A percentile compares a stretch with the other conserved stretches of the same genome.
phyloP scores from a whole-genome alignment of 139 green algal species.

The Chlamydomonas sphaeroides region DNA sequence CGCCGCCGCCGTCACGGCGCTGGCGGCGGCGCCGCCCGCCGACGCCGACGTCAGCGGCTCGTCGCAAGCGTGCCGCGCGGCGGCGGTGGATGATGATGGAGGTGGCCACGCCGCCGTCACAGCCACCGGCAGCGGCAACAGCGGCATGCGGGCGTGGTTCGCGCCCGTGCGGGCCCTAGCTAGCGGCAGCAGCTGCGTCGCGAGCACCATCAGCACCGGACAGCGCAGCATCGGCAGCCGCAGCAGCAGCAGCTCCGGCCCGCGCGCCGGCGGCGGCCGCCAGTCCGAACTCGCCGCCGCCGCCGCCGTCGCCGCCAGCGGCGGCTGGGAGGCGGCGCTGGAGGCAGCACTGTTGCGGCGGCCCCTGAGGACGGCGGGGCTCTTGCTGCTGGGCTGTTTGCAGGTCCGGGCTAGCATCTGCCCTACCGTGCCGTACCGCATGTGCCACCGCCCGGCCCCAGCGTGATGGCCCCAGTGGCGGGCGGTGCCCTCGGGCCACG shows the following conservation, averaged over 20 bases:
- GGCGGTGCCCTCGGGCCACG: too few species aligned
- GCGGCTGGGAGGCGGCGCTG: neutral
- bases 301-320: too few species aligned
- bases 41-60: neutral
- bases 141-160: neutral
- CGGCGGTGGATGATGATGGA: neutral
- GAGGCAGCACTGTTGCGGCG: neutral
- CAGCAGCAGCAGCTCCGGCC: neutral
- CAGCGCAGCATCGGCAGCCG: too few species aligned
- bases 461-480: too few species aligned
- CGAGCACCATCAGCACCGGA: neutral
- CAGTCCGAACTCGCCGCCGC: too few species aligned
- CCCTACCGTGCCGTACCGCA: neutral
- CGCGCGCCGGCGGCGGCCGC: too few species aligned
- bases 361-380: neutral
- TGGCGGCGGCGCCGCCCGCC: too few species aligned
- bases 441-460: too few species aligned
- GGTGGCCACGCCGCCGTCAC: neutral
- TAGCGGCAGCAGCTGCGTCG: neutral
- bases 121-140: neutral
- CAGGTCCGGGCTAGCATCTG: neutral
- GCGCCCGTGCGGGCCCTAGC: neutral
- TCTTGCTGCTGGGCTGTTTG: constrained; percentile 8
- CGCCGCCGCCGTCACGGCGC: too few species aligned
- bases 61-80: too few species aligned